A percentile compares a stretch with the other conserved stretches of the same genome.
phyloP scores from a whole-genome alignment of 371 early-diverging fungal species.

The Mortierella sp. region DNA sequence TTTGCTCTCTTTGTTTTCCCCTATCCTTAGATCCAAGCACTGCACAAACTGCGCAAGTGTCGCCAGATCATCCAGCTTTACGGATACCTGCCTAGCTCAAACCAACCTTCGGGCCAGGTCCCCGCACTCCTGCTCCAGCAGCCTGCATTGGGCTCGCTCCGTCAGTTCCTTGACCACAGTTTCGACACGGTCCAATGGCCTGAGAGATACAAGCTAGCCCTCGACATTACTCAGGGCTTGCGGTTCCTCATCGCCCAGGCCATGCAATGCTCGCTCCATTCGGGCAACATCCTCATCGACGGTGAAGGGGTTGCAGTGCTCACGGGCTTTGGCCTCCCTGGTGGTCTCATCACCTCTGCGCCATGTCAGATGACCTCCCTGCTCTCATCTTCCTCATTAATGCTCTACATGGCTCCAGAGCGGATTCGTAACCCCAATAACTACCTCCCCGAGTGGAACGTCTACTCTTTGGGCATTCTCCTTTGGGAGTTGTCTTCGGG shows the following conservation, averaged over 20 bases:
- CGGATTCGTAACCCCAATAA: conserved; percentile 16
- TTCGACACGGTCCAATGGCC: conserved; percentile 52
- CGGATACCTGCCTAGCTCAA: conserved; percentile 43
- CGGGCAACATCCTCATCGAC: conserved; percentile 49
- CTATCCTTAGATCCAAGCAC: conserved; percentile 36
- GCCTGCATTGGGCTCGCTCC: conserved; percentile 46
- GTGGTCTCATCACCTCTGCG: conserved; percentile 39
- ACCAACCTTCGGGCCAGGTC: conserved; percentile 20
- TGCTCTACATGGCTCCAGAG: conserved; percentile 49
- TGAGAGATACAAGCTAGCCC: conserved; percentile 47
- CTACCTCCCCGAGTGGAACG: conserved; percentile 42
- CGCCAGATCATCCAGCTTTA: conserved; percentile 50
- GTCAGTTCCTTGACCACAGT: conserved; percentile 49
- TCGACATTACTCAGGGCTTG: conserved; percentile 48
- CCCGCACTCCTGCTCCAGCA: conserved; percentile 49
- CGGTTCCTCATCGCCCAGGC: conserved; percentile 39
- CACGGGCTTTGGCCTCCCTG: conserved; percentile 47
- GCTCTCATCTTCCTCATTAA: conserved; percentile 18
- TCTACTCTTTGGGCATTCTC: conserved; percentile 44
- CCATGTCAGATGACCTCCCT: conserved; percentile 52
- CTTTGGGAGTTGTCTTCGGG: conserved; percentile 51
- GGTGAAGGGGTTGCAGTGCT: conserved; percentile 45
- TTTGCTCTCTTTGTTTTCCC: not conserved
- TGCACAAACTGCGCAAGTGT: conserved; percentile 49
- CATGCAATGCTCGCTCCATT: conserved; percentile 41